These are phyloP conservation scores for Yarrowia galli DNA, from an alignment of 1,139 yeast species.

Conservation along the genomic window DNA sequence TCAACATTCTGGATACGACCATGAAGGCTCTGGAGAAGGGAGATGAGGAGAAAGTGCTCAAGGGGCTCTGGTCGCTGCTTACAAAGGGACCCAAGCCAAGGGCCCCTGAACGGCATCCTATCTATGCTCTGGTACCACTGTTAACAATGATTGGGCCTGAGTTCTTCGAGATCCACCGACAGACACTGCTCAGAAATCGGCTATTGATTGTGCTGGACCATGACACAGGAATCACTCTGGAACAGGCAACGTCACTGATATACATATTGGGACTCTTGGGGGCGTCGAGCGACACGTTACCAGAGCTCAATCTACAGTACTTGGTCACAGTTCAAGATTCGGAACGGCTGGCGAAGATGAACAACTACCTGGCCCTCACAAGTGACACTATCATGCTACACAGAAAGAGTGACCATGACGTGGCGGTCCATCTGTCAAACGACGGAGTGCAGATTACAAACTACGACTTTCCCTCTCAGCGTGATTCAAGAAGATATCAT, in stretches of 20 bases:
- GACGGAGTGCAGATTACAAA: constrained; percentile 20
- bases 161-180: constrained; percentile 29
- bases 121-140: constrained; percentile 19
- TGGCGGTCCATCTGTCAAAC: constrained; percentile 11
- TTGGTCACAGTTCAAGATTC: constrained; percentile 20
- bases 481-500: constrained; percentile 31
- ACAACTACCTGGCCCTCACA: constrained; percentile 23
- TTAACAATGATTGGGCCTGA: constrained; percentile 9
- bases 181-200: constrained; percentile 20
- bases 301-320: constrained; percentile 18
- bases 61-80: constrained; percentile 3
- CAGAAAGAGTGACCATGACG: constrained; percentile 7
- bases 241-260: constrained; percentile 23
- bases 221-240: constrained; percentile 13
- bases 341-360: constrained; percentile 12
- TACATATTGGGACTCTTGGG: constrained; percentile 28
- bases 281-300: constrained; percentile 12
- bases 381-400: constrained; percentile 28
- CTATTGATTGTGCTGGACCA: constrained; percentile 25
- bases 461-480: constrained; percentile 13
- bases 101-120: constrained; percentile 28
- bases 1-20: constrained; percentile 11
- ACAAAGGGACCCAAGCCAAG: constrained; percentile 5
- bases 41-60: constrained; percentile 30
- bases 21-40: constrained; percentile 21